Conservation (phyloP, 331 rosid species). For the Telfairia occidentalis region DNA sequence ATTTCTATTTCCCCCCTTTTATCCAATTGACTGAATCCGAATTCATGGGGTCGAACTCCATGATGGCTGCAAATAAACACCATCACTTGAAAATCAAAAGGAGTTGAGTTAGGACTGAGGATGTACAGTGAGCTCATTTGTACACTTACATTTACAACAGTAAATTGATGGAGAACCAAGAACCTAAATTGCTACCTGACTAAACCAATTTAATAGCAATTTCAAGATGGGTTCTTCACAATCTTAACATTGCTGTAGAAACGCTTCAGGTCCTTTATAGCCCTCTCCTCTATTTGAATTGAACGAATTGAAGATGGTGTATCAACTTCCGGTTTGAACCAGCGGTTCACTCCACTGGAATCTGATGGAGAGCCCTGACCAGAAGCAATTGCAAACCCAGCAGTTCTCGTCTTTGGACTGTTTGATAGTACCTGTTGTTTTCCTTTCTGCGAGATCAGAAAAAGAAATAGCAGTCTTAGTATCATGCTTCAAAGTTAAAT, state of each 20-base stretch:
- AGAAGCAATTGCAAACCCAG: conserved; percentile 54
- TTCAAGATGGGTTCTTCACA: conserved; percentile 44
- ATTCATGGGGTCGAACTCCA: not conserved
- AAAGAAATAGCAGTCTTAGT: not conserved
- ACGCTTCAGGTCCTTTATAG: conserved; percentile 92
- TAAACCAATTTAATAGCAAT: conserved; percentile 3
- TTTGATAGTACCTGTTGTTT: conserved; percentile 51
- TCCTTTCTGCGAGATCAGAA: conserved; percentile 32
- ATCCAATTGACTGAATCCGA: not conserved
- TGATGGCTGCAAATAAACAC: conserved; percentile 5
- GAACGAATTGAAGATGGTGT: conserved; percentile 78
- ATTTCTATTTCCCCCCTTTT: not conserved
- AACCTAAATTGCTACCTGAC: conserved; percentile 2
- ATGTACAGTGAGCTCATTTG: conserved; percentile 39
- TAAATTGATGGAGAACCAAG: conserved; percentile 1
- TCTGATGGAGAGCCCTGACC: conserved; percentile 81
- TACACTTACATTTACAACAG: conserved; percentile 41
- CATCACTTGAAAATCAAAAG: conserved; percentile 11
- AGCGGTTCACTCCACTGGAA: conserved; percentile 50
- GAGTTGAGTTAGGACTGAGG: conserved; percentile 10
- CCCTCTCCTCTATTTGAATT: conserved; percentile 90
- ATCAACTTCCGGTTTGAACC: conserved; percentile 86
- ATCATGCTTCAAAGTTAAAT: not conserved
- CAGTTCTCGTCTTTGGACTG: conserved; percentile 66
- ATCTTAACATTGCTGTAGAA: conserved; percentile 78